Evolutionary conservation across 116 monocot species (phyloP).

Genomic region (Papilionanthe hybrid): DNA sequence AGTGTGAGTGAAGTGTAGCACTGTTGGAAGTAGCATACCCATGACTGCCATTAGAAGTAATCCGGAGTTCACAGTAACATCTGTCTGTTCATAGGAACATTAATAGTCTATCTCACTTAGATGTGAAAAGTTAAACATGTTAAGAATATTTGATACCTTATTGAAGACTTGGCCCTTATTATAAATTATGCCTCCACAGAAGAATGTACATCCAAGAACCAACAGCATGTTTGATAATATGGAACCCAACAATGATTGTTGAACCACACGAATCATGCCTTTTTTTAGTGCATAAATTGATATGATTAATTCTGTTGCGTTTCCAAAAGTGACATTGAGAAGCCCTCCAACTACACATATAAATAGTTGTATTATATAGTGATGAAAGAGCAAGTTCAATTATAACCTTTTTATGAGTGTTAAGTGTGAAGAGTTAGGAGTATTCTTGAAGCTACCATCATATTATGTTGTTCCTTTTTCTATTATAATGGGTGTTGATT

Average conservation of each 20-base stretch:
- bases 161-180: slow-evolving; percentile 54
- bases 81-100: slow-evolving; percentile 32
- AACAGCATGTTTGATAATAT: slow-evolving; percentile 90
- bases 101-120: not conserved
- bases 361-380: not conserved
- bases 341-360: slow-evolving; percentile 60
- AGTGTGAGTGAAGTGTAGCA: slow-evolving; percentile 72
- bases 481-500: too few species aligned
- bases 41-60: slow-evolving; percentile 86
- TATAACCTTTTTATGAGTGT: too few species aligned
- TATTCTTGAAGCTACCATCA: too few species aligned
- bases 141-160: slow-evolving; percentile 34
- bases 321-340: slow-evolving; percentile 79
- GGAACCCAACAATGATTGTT: slow-evolving; percentile 75
- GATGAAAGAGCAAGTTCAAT: too few species aligned
- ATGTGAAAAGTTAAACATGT: not conserved
- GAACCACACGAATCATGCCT: slow-evolving; percentile 72
- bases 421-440: too few species aligned
- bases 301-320: slow-evolving; percentile 84
- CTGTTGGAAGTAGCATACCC: slow-evolving; percentile 67
- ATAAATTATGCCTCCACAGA: slow-evolving; percentile 56
- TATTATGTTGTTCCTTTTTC: too few species aligned
- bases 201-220: slow-evolving; percentile 83
- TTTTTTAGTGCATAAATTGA: slow-evolving; percentile 61
- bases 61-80: slow-evolving; percentile 71